Base-by-base conservation (phyloP, 169 alveolate species). In the Plasmodium fragile region DNA sequence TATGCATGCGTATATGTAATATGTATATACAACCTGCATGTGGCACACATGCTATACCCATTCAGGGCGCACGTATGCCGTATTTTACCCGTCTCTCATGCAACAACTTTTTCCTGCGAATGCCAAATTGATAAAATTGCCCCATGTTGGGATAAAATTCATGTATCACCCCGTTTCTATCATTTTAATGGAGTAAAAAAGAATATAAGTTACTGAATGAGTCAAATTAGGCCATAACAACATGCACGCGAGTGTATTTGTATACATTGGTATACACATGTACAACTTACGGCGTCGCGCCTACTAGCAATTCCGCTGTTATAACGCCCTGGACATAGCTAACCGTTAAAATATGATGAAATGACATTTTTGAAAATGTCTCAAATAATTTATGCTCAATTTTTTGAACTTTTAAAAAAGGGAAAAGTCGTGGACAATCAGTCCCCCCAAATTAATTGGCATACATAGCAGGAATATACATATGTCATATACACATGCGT, bases 401-500 rank as follows among this genome's bases (percentile, higher is more conserved):
- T 78, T 78, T 41, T 78, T 36, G 13, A 78, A 49, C 55, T 78
- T 3, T 78, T 41, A 80, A 80, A 80, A 80, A 52, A 80, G 39
- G 36, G 52, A 25, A 0, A 28, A 80, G 65, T 52, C 32, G 30
- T 80, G 52, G 53, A 11, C 52, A 25, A 34, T 1, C 55, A 22
- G 28, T 59, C n/a, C 52, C 43, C 41, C 70, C 41, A 39, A 65
- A 34, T 49, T 69, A 65, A 82, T 52, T 65, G 22, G 49, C 25
- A 45, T 82, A 69, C 32, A 30, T 69, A 69, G 10, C n/a, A 69
- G 45, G 30, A 25, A 41, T 22, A 32, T 8, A 82, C 18, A 16
- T 52, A 65, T 82, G 49, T 73, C 13, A 13, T 34, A 73, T 10
- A 32, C 16, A 73, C 43, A 39, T 73, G 43, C 22, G 34, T 73